Base-by-base conservation (phyloP, 139 green algal species). In the Pleodorina starrii region DNA sequence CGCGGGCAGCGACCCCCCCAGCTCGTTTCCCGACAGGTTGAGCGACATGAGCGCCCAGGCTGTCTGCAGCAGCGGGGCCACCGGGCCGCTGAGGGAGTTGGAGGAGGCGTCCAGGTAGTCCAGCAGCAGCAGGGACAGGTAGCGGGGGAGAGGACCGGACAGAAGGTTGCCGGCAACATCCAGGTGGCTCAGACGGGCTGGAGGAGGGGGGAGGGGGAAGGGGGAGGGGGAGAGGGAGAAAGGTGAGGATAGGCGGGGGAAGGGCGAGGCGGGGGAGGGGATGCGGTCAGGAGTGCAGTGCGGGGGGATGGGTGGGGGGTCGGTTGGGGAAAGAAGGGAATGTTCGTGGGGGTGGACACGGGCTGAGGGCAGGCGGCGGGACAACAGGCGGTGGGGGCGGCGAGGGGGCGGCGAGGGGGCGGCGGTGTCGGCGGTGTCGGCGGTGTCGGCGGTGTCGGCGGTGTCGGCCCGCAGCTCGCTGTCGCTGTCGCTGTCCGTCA, bases 41-140 rank as follows among this genome's bases (percentile, higher is more conserved):
- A 89, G 69, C 25, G 21, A 6, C 7, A 25, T 2, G 36, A 89
- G 66, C 48, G 48, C 12, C 69, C 84, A 89, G 69, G 27, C 11
- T 21, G 25, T 38, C 10, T 10, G 36, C 69, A 89, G 69, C 68
- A 89, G 82, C 63, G 60, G 82, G 63, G 82, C 82, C 82, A 88
- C 82, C 25, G 82, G 63, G 3, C 82, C 82, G 2, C 7, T 38
- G 63, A 88, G 82, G 2, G 5, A 4, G 69, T 89, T 89, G 84
- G 10, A 2, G 42, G 36, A 23, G 35, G 29, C 63, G 50, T 82
- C 69, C 50, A 89, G 50, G 69, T 57, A 73, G 25, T 25, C 25
- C 36, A 89, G 69, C 12, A 25, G 14, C 36, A 74, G 5, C 63
- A 23, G 19, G 1, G 36, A 1, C 46, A 89, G 68, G 48, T 82